Evolutionary conservation across 441 rosid genomes (phyloP), one percentile per base, ranked within the genome.

Genomic region (Flueggea neowawraea): DNA sequence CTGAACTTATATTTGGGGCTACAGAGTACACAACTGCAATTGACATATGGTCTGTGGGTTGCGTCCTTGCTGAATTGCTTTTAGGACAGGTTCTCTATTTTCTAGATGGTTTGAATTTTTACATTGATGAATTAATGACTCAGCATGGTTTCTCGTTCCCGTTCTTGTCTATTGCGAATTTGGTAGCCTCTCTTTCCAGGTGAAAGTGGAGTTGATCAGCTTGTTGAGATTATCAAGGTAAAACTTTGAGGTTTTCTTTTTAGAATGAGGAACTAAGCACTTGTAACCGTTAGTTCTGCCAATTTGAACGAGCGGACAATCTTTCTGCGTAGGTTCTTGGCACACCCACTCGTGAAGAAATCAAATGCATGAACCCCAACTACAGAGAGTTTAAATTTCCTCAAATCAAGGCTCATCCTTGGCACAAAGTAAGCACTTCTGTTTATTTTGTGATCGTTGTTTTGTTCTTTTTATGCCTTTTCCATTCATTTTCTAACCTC

Each of bases 311-410:
- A n/a, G n/a, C n/a, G n/a, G n/a, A n/a, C n/a, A n/a, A n/a, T n/a
- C n/a, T n/a, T n/a, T n/a, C n/a, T n/a, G n/a, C n/a, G n/a, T n/a
- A 95, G 97, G 97, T 95, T 71, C 97, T 92, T 31, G 99, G 99
- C 63, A 95, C 98, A 17, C 99, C 99, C 15, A 95, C 99, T 6
- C 78, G 98, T 53, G 99, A 95, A 84, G 98, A 95, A 78, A 90
- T 92, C 66, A 87, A 96, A 62, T 92, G 99, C 74, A 92, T 92
- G 99, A 95, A 95, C 69, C 98, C 99, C 8, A 95, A 87, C 67
- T 95, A 92, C 64, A 88, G 90, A 0, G 97, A 95, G 63, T 95
- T 90, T 64, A 81, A 95, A 71, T 95, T 95, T 72, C 99, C 99
- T 0, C 98, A 95, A 83, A 90, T 95, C 52, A 92, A 95, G 69